Evolutionary conservation across 352 stramenopile species (phyloP), one percentile per base, ranked within the genome.

Genomic region (Phytophthora sansomeana): DNA sequence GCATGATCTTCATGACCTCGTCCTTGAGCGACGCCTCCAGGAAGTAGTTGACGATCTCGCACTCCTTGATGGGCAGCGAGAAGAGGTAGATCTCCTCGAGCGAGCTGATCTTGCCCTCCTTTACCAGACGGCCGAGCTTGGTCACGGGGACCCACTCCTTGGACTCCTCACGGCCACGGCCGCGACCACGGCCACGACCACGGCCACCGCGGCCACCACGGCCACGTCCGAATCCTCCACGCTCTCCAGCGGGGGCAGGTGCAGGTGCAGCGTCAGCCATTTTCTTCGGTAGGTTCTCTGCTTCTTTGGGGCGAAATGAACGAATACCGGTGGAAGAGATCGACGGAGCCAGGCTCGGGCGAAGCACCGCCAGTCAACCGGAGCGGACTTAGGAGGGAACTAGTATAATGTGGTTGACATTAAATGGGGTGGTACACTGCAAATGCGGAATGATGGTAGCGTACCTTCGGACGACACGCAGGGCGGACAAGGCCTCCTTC

Each of bases 1-100:
- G 97, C 96, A 99, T 99, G 89, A 99, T 99, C 92, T 99, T 99
- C 97, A 99, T 99, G 52, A 99, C 97, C 77, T 99, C 98, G 81
- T 99, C 98, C 80, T 99, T 98, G 59, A 99, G 97, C 81, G 95
- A 97, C 59, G 97, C 80, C 81, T 98, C 97, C 17, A 99, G 81
- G 85, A 99, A 99, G 83, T 98, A 92, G 84, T 99, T 98, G 69
- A 99, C 97, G 78, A 99, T 99, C 78, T 99, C 92, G 73, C 91
- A 97, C 90, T 99, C 97, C 94, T 99, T 99, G 83, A 99, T 98
- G 52, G 97, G 96, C 68, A 99, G 92, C 76, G 97, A 99, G 87
- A 98, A 99, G 60, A 99, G 94, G 86, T 99, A 99, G 81, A 99
- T 99, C 84, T 99, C 97, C 87, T 99, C 98, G 46, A 99, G 95